phyloP scores from a whole-genome alignment of 208 protist genomes.

The Trypanosoma vivax region DNA sequence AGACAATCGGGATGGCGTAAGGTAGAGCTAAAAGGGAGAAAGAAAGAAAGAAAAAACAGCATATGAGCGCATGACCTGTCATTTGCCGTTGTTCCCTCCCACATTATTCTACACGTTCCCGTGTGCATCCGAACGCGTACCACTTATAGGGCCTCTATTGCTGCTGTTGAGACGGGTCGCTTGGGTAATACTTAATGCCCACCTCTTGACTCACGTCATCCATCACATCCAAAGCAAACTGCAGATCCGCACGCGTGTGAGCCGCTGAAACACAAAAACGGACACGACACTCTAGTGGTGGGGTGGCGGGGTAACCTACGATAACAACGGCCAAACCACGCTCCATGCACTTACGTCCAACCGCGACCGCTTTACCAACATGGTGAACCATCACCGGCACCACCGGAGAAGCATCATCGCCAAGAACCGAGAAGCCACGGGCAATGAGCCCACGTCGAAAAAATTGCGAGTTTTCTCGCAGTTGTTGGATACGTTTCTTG shows the following conservation, averaged over 20 bases:
- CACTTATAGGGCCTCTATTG: slow-evolving; percentile 7
- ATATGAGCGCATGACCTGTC: not conserved
- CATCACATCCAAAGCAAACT: slow-evolving; percentile 87
- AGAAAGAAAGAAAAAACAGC: not conserved
- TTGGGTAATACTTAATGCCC: slow-evolving; percentile 60
- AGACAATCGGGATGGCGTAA: not conserved
- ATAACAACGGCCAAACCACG: slow-evolving; percentile 93
- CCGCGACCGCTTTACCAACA: slow-evolving; percentile 82
- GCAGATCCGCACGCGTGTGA: slow-evolving; percentile 93
- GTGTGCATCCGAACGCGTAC: too few relatives aligned
- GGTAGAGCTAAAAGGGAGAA: not conserved
- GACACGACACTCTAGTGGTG: slow-evolving; percentile 86
- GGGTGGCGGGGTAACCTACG: slow-evolving; percentile 97
- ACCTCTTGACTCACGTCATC: slow-evolving; percentile 65
- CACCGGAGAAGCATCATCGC: slow-evolving; percentile 92
- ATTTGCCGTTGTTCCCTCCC: not conserved
- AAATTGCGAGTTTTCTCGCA: slow-evolving; percentile 83
- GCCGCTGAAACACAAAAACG: slow-evolving; percentile 90
- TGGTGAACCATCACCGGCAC: slow-evolving; percentile 95
- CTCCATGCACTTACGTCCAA: slow-evolving; percentile 85
- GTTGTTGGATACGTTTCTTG: slow-evolving; percentile 65
- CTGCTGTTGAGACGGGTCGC: not conserved
- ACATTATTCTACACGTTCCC: too few relatives aligned
- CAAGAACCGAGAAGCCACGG: slow-evolving; percentile 77
- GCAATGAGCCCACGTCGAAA: slow-evolving; percentile 75